These are phyloP conservation scores for Colletotrichum truncatum DNA, from an alignment of 2,329 filamentous ascomycete species.

Conservation along the genomic window DNA sequence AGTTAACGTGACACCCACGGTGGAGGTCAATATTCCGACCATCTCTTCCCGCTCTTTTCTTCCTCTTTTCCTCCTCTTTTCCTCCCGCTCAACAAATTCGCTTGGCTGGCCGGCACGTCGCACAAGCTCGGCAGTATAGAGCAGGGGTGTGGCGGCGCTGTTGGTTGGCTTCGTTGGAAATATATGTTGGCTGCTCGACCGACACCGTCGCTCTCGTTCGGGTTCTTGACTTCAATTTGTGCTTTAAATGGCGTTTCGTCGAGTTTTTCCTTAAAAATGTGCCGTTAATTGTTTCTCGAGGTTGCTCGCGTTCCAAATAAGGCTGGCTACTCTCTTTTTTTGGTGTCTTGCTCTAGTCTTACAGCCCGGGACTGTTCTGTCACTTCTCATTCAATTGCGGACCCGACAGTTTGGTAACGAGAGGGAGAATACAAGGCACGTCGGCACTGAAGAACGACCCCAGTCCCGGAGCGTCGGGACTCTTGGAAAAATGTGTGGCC, in stretches of 20 bases:
- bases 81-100: not conserved
- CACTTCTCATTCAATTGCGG: slow-evolving; percentile 10
- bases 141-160: not conserved
- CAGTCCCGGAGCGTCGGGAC: slow-evolving; percentile 11
- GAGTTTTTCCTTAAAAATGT: too few species aligned
- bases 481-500: not conserved
- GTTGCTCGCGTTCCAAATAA: too few species aligned
- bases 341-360: not conserved
- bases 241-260: not conserved
- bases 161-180: slow-evolving; percentile 8
- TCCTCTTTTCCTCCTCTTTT: not conserved
- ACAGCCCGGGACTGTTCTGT: not conserved
- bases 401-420: slow-evolving; percentile 17
- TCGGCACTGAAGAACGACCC: not conserved
- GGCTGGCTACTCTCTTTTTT: not conserved
- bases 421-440: slow-evolving; percentile 7
- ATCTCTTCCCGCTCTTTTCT: not conserved
- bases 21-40: not conserved
- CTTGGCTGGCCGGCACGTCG: slow-evolving; percentile 4
- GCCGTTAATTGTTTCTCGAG: too few species aligned
- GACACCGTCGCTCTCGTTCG: not conserved
- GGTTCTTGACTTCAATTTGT: too few species aligned
- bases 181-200: not conserved
- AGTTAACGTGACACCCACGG: not conserved
- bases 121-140: not conserved